Percentiles rank a stretch among this genome's conserved stretches.
phyloP scores from a whole-genome alignment of 805 yeast species.

The Pichia phayaonensis region DNA sequence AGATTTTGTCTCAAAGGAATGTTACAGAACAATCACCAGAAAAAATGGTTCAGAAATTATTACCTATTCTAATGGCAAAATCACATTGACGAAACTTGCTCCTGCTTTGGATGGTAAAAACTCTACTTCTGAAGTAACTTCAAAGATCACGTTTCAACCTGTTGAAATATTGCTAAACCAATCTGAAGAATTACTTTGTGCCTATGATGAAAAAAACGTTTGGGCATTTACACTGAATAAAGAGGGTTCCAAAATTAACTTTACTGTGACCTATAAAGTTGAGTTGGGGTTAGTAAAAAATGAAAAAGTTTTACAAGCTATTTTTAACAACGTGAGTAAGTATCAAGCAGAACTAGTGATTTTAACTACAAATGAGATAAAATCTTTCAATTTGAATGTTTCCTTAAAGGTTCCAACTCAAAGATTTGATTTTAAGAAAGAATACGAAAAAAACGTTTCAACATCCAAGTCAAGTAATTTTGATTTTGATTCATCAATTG shows the following conservation, averaged over 20 bases:
- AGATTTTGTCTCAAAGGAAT: slow-evolving; percentile 12
- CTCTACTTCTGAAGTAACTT: slow-evolving; percentile 9
- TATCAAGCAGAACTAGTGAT: slow-evolving; percentile 37
- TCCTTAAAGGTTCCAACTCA: slow-evolving; percentile 17
- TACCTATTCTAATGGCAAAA: slow-evolving; percentile 16
- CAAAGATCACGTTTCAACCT: slow-evolving; percentile 21
- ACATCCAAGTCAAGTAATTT: slow-evolving; percentile 14
- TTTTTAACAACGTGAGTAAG: slow-evolving; percentile 40
- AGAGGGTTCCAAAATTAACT: slow-evolving; percentile 15
- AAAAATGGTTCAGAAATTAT: slow-evolving; percentile 22
- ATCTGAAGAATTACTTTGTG: slow-evolving; percentile 23
- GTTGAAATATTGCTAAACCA: slow-evolving; percentile 16
- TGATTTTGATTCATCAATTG: slow-evolving; percentile 9
- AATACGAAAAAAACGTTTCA: slow-evolving; percentile 16
- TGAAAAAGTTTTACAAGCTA: slow-evolving; percentile 29
- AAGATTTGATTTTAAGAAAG: slow-evolving; percentile 17
- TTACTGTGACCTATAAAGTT: slow-evolving; percentile 9
- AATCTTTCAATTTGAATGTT: slow-evolving; percentile 30
- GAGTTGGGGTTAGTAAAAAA: slow-evolving; percentile 9
- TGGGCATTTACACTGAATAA: slow-evolving; percentile 16
- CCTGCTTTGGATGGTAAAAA: not conserved
- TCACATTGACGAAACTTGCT: slow-evolving; percentile 16
- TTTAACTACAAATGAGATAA: slow-evolving; percentile 30
- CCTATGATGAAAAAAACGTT: slow-evolving; percentile 16
- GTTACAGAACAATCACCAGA: slow-evolving; percentile 21